Base-by-base conservation (phyloP, 345 rosid species). In the Rhizophora mangle region DNA sequence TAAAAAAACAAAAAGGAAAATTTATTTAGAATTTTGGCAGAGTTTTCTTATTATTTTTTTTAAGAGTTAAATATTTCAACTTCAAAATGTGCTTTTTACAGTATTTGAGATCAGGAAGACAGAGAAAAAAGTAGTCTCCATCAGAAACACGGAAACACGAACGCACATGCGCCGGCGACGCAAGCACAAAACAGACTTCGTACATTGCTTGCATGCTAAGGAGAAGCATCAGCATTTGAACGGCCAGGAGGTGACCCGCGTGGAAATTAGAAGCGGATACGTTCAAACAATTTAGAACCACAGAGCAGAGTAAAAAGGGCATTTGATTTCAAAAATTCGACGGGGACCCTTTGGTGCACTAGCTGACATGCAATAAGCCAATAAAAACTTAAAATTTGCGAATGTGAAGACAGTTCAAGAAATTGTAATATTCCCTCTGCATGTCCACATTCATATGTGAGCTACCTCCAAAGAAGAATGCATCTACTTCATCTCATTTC, bases 281-380 rank as follows among this genome's bases (percentile, higher is more conserved):
- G 71, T 82, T 68, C 64, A 70, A 60, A 67, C 67, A 73, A 63
- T 13, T 74, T 69, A 73, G 65, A 76, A 81, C 83, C 83, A 60
- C 85, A 78, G 34, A 67, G 65, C 64, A 62, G 26, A 27, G n/a
- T 24, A 36, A 56, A 32, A 65, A 65, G 18, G 19, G 31, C 65
- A 51, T 22, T 60, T 69, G 65, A 69, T 11, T 15, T 19, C 21
- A 13, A 18, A 63, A 47, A 20, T 8, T 2, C 47, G 22, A 8
- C 0, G 13, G 39, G 75, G 82, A 80, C 46, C 72, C 76, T 8
- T 49, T 27, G 43, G 31, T 20, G 49, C 49, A 43, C 53, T 27
- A 10, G 8, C 61, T 49, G 70, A 3, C 22, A 59, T 27, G 60
- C 64, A 56, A 74, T 10, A 64, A 37, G 72, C 65, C 80, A 82